Percentiles rank a stretch among this genome's conserved stretches.
Evolutionary conservation across 257 asterid genomes (phyloP).

Genomic region (Nicotiana tabacum): DNA sequence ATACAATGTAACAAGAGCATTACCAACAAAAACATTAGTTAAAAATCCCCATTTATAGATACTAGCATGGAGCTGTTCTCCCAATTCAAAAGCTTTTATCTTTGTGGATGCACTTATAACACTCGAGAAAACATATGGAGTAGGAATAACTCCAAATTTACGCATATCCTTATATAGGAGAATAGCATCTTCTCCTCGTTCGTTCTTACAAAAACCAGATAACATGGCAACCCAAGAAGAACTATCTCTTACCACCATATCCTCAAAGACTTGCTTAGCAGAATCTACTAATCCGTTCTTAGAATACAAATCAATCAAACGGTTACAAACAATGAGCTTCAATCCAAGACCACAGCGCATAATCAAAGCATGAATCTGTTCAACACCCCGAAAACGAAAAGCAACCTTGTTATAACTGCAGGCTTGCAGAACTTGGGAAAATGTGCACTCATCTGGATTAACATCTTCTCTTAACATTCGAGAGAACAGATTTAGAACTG

Average conservation of each 20-base stretch:
- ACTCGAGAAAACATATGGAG: constrained; percentile 82
- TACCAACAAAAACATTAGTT: constrained; percentile 63
- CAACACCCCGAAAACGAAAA: constrained; percentile 24
- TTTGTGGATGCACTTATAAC: constrained; percentile 71
- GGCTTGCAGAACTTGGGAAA: constrained; percentile 44
- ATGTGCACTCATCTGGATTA: constrained; percentile 33
- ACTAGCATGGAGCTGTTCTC: constrained; percentile 69
- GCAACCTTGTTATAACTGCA: constrained; percentile 33
- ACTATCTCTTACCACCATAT: constrained; percentile 52
- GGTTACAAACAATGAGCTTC: constrained; percentile 46
- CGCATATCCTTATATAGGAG: constrained; percentile 65
- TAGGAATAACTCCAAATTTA: constrained; percentile 60
- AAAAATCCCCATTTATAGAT: constrained; percentile 71
- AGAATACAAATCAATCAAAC: constrained; percentile 63
- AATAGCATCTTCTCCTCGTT: constrained; percentile 41
- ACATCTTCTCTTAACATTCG: constrained; percentile 24
- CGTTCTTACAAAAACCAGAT: constrained; percentile 64
- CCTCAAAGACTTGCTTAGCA: constrained; percentile 45
- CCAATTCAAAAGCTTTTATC: constrained; percentile 44
- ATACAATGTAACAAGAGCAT: constrained; percentile 72
- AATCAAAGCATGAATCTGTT: constrained; percentile 66
- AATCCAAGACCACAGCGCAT: constrained; percentile 42
- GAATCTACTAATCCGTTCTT: constrained; percentile 51
- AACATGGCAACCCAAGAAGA: constrained; percentile 88
- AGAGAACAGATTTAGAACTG: constrained; percentile 32